Conservation (phyloP, 163 green algal genomes). For the Botryococcus braunii region DNA sequence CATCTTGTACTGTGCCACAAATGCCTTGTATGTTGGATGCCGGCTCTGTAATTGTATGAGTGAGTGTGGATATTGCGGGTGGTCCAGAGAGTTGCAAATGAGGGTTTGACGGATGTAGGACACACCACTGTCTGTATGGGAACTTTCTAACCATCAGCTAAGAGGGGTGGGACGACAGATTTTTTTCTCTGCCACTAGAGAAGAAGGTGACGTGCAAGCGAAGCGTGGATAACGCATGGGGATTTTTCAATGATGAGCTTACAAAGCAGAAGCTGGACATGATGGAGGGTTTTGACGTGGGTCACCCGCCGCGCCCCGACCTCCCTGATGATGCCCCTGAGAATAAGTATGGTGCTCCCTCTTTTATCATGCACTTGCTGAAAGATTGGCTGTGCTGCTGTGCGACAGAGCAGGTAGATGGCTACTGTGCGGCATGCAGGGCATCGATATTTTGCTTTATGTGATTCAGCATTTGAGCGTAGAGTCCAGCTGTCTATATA, state of each 20-base stretch:
- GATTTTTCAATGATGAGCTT: conserved; percentile 31
- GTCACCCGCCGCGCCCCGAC: conserved; percentile 6
- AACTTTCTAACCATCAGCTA: not conserved
- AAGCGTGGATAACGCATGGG: conserved; percentile 26
- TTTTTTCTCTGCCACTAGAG: not conserved
- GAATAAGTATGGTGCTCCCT: no score
- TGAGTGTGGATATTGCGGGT: not conserved
- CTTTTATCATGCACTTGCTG: no score
- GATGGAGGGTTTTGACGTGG: conserved; percentile 21
- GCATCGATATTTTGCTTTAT: no score
- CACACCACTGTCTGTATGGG: not conserved
- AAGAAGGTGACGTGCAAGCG: conserved; percentile 10
- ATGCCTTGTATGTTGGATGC: no score
- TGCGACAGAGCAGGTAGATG: no score
- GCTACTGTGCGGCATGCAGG: no score
- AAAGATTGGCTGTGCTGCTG: no score
- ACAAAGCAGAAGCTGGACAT: conserved; percentile 29
- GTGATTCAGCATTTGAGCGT: no score
- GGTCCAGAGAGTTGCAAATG: not conserved
- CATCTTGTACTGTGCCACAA: no score
- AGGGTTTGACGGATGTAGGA: not conserved
- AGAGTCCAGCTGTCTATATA: no score
- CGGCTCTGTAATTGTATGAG: not conserved
- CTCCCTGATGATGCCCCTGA: no score
- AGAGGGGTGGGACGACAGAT: not conserved